Percentiles rank a stretch among this genome's conserved stretches.
Conservation (phyloP, 169 alveolate genomes). For the Plasmodium chabaudi region DNA sequence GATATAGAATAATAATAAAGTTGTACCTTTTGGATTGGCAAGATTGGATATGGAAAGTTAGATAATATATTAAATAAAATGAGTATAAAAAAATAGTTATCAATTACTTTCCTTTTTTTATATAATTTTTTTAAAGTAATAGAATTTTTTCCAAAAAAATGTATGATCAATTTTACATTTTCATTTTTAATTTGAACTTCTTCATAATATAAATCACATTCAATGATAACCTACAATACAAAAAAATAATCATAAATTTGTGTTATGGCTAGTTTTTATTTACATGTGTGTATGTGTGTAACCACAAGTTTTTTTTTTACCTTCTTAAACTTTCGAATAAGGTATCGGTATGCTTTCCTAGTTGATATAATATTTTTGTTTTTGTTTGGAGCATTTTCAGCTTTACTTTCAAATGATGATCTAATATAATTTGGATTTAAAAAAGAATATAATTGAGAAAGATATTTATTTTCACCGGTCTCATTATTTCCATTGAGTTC, state of each 20-base stretch:
- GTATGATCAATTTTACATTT: slow-evolving; percentile 58
- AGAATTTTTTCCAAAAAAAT: slow-evolving; percentile 55
- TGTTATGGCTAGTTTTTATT: too few species aligned
- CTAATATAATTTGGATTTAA: slow-evolving; percentile 67
- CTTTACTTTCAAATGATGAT: slow-evolving; percentile 31
- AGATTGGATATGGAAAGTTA: slow-evolving; percentile 65
- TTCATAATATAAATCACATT: slow-evolving; percentile 59
- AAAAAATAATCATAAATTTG: neutral
- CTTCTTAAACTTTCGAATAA: slow-evolving; percentile 43
- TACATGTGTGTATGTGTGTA: neutral
- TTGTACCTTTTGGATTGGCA: slow-evolving; percentile 71
- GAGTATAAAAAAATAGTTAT: slow-evolving; percentile 62
- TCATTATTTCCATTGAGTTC: slow-evolving; percentile 61
- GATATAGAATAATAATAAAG: neutral
- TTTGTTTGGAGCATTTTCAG: slow-evolving; percentile 36
- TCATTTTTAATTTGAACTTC: slow-evolving; percentile 67
- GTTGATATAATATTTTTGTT: slow-evolving; percentile 45
- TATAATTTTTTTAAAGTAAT: slow-evolving; percentile 68
- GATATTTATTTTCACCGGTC: slow-evolving; percentile 59
- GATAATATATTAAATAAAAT: slow-evolving; percentile 50
- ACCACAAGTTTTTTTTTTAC: neutral
- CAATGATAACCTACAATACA: slow-evolving; percentile 40
- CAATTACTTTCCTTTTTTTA: slow-evolving; percentile 48
- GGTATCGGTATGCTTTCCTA: slow-evolving; percentile 45
- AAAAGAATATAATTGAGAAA: slow-evolving; percentile 69